Evolutionary conservation across 176 grass and related monocot species (phyloP), one percentile per base, ranked within the genome.

Genomic region (Poa annua): DNA sequence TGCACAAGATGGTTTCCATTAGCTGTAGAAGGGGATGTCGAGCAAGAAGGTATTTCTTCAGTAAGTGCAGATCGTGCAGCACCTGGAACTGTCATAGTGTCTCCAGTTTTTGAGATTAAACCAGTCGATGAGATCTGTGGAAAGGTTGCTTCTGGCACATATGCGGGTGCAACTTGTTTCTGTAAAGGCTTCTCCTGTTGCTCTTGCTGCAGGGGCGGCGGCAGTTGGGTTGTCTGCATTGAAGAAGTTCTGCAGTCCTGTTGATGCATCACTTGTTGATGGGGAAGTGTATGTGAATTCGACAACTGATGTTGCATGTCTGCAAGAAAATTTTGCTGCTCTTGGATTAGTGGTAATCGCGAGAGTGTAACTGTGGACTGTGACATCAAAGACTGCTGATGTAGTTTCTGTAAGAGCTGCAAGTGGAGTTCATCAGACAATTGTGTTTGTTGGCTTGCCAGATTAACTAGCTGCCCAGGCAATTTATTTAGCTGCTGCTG

Each of bases 31-130:
- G 89, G 91, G 78, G 97, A 92, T 77, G 91, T 96, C 38, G 91
- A 99, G 76, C 91, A 93, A 81, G 93, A 96, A 72, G 91, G 97
- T 12, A 94, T 69, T 77, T 99, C 93, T 54, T 99, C 96, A 29
- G 91, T 89, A 83, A 99, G 66, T 29, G 79, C 96, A 66, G 96
- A 99, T 64, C 91, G 96, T 87, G 96, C 70, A 53, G 87, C 90
- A 41, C 79, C 87, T 1, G 52, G 66, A 26, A 76, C 35, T 17
- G 86, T 64, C 65, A 89, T 63, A 48, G 81, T 32, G 36, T 82
- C 87, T 75, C 89, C 87, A 88, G 44, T 74, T 89, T 85, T 85
- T 21, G 88, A 56, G 35, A 92, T 59, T 21, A 83, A 50, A 78
- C 85, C 92, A 36, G 78, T 62, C 12, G 74, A 66, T 54, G 83